Base-by-base conservation (phyloP, 1,284 basidiomycete species). In the Meira miltonrushii region DNA sequence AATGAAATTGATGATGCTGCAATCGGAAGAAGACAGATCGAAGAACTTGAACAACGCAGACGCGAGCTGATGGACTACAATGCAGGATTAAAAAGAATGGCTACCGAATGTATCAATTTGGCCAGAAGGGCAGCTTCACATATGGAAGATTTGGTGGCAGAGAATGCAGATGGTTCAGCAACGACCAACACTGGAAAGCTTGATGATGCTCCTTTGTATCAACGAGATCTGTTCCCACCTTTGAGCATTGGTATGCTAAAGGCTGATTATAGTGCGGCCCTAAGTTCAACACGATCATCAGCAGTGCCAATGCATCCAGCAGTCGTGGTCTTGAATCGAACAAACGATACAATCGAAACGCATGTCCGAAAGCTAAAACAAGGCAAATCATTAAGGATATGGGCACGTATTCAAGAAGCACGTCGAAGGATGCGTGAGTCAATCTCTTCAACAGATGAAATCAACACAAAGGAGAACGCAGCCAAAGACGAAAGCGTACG, bases 41-140 rank as follows among this genome's bases (percentile, higher is more conserved):
- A 68, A 43, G 68, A 70, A 19, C 57, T 70, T 19, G 68, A 70
- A 25, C 59, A 57, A 49, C 66, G 64, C 48, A 58, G 67, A 1
- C 43, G 59, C 0, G 61, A 66, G 11, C 51, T 70, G 13, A 56
- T 70, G 4, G 64, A 68, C n/a, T 62, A 60, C 55, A 69, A 71
- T 37, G 57, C 58, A 51, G 67, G 62, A 11, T 59, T 71, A 7
- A 69, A 69, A 37, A 59, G 68, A 0, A 52, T 63, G 11, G 66
- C 65, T 3, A 69, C 65, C 11, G 68, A 69, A 13, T 61, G 65
- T 17, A 63, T 71, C 50, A 69, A 71, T 48, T 59, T 62, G 17
- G 60, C 58, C 12, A 58, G 50, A 25, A 33, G 37, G 19, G 50
- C 50, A n/a, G 50, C 17, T 21, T 23, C 17, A 21, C 25, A 48